phyloP scores from a whole-genome alignment of 2,329 filamentous ascomycete species.

The Claviceps africana region DNA sequence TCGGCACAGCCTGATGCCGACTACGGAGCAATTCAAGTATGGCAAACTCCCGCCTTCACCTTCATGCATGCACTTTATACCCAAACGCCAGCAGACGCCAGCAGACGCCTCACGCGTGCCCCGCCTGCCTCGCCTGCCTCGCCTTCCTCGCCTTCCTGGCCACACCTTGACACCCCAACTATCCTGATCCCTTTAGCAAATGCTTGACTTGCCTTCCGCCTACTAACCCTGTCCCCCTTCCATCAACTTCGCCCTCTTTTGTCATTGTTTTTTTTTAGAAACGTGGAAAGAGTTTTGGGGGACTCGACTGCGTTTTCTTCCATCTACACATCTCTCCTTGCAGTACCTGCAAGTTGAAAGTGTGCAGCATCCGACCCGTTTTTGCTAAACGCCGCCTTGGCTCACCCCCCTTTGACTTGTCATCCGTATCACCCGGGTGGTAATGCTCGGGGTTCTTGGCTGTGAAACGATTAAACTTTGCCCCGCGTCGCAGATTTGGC shows the following conservation, averaged over 20 bases:
- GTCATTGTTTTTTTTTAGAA: background rate
- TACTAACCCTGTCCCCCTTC: background rate
- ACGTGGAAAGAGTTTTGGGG: background rate
- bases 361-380: background rate
- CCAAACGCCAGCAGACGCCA: background rate
- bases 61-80: background rate
- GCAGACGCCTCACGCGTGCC: background rate
- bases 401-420: background rate
- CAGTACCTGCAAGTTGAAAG: background rate
- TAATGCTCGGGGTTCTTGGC: background rate
- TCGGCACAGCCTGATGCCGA: background rate
- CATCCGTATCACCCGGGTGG: background rate
- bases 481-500: background rate
- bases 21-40: background rate
- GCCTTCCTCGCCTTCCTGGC: slow-evolving; percentile 2
- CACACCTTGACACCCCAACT: background rate
- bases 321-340: background rate
- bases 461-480: background rate
- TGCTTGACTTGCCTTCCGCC: background rate
- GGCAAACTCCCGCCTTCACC: background rate
- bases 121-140: slow-evolving; percentile 4
- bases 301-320: background rate
- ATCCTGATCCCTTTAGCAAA: background rate
- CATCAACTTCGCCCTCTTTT: background rate
- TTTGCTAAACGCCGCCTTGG: background rate